Evolutionary conservation across 176 grass and related monocot genomes (phyloP).

Genomic region (Triticum aestivum): IWGSC_CS_RefSeq_v2.1 NC_057813.1:605211701-605212200

Average conservation of each 20-base stretch:
- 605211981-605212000: background rate
- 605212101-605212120: too few species aligned
- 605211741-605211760: background rate
- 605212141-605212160: too few species aligned
- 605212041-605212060: slow-evolving; percentile 37
- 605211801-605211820: background rate
- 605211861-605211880: slow-evolving; percentile 32
- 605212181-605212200: slow-evolving; percentile 41
- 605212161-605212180: slow-evolving; percentile 25
- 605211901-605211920: too few species aligned
- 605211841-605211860: slow-evolving; percentile 46
- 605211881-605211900: background rate
- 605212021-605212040: slow-evolving; percentile 1
- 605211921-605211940: background rate
- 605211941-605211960: slow-evolving; percentile 48
- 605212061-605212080: slow-evolving; percentile 17
- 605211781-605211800: too few species aligned
- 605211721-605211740: too few species aligned
- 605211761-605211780: slow-evolving; percentile 24
- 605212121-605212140: too few species aligned
- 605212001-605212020: background rate
- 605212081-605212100: too few species aligned
- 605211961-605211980: slow-evolving; percentile 14
- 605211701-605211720: slow-evolving; percentile 38
- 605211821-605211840: slow-evolving; percentile 8